Base-by-base conservation (phyloP, 805 yeast genomes). In the baker's yeast (Saccharomyces cerevisiae) region DNA sequence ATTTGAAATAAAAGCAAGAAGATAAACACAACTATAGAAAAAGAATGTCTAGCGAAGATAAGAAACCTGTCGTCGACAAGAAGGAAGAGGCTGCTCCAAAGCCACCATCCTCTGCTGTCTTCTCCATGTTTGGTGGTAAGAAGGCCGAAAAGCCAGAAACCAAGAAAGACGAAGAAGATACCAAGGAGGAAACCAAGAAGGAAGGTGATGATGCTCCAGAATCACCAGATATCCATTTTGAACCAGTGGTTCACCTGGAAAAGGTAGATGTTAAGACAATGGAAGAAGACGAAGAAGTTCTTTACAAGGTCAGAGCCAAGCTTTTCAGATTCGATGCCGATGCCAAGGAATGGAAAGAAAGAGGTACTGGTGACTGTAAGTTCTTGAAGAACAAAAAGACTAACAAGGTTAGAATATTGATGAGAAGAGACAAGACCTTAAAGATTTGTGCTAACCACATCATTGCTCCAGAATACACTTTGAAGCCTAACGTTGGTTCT, bases 351-450 rank as follows among this genome's bases (percentile, higher is more conserved):
- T 94, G 99, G 99, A 94, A 94, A 74, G 99, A 94, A 80, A 88
- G 99, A 79, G 99, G 99, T 66, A 89, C 97, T 36, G 99, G 99
- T 68, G 99, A 94, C 69, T 96, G 90, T 65, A 89, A 94, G 76
- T 89, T 94, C 74, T 82, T 94, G 71, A 79, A 92, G 77, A 97
- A 92, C 78, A 90, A 89, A 73, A 75, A 76, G 58, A 77, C 89
- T 55, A 80, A 81, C 55, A 91, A 89, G 76, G 89, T 88, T 60
- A 86, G 99, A 78, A 74, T 94, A 61, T 79, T 94, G 70, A 94
- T 94, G 99, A 89, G 99, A 83, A 89, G 99, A 79, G 99, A 94
- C 78, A 92, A 92, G 80, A 94, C 98, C 53, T 81, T 94, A 70
- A 94, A 94, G 80, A 86, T 94, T 68, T 94, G 99, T 75, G 99